These are phyloP conservation scores for Metschnikowia bowlesiae DNA, from an alignment of 805 yeast species.

Conservation along the genomic window DNA sequence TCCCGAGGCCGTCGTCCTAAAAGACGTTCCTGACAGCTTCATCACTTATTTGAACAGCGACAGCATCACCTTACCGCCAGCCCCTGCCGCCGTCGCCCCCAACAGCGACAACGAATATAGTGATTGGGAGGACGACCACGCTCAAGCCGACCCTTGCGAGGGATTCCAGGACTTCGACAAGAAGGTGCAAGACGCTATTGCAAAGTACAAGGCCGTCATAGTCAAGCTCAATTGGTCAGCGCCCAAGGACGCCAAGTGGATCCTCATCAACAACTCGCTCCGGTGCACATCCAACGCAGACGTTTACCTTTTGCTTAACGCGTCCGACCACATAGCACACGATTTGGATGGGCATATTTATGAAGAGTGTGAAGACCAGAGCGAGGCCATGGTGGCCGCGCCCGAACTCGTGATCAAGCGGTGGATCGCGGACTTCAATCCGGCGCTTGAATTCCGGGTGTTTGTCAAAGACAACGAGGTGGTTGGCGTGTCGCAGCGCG, in stretches of 20 bases:
- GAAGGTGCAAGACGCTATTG: constrained; percentile 44
- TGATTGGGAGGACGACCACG: constrained; percentile 60
- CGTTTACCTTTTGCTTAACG: constrained; percentile 72
- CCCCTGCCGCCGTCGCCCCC: constrained; percentile 14
- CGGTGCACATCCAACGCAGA: constrained; percentile 70
- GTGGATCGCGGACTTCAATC: constrained; percentile 73
- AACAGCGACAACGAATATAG: constrained; percentile 65
- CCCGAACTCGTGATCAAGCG: constrained; percentile 72
- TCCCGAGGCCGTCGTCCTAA: constrained; percentile 22
- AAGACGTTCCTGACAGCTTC: constrained; percentile 32
- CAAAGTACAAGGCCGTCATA: constrained; percentile 55
- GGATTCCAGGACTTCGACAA: constrained; percentile 58
- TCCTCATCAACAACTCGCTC: constrained; percentile 69
- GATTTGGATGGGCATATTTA: constrained; percentile 69
- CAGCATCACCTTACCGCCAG: constrained; percentile 16
- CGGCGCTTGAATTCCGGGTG: constrained; percentile 87
- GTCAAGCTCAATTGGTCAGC: constrained; percentile 98
- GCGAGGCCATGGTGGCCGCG: constrained; percentile 21
- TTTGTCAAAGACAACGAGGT: constrained; percentile 64
- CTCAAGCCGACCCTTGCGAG: constrained; percentile 13
- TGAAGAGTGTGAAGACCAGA: constrained; percentile 37
- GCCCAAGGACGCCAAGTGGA: constrained; percentile 94
- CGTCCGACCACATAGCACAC: constrained; percentile 84
- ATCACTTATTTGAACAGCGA: constrained; percentile 28
- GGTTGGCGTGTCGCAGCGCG: constrained; percentile 80